Evolutionary conservation across 768 basidiomycete genomes (phyloP).

Genomic region (Mrakia blollopis): DNA sequence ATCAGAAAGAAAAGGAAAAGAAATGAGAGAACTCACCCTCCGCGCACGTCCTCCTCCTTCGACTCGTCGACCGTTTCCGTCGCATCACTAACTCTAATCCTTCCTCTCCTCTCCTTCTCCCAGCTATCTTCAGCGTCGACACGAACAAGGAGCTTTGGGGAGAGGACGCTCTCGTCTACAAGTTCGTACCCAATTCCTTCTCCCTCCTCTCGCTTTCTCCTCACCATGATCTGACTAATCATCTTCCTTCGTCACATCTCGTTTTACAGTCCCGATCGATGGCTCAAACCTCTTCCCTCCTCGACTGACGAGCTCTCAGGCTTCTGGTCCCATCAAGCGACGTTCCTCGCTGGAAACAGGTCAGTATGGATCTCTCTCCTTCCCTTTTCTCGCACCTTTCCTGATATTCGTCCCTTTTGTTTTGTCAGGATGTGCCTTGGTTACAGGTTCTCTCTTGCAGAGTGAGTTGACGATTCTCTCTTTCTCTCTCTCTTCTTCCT

Average conservation of each 20-base stretch:
- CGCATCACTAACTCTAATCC: no score
- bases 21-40: no score
- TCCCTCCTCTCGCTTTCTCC: not conserved
- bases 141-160: constrained; percentile 5
- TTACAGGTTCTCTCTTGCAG: not conserved
- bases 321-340: not conserved
- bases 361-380: not conserved
- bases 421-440: not conserved
- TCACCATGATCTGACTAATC: not conserved
- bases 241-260: constrained; percentile 21
- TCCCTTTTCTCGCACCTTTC: not conserved
- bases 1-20: no score
- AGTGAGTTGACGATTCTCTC: not conserved
- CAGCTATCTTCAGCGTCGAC: not conserved
- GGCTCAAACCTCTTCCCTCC: constrained; percentile 30
- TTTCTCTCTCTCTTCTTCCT: not conserved
- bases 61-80: no score
- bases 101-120: no score
- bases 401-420: no score
- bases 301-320: constrained; percentile 28
- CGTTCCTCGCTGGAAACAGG: not conserved
- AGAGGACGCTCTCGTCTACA: not conserved
- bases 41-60: no score
- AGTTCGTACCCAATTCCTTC: not conserved
- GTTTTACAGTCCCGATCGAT: constrained; percentile 28